These are phyloP conservation scores for Gymnopilus dilepis DNA, from an alignment of 768 basidiomycete genomes.

Conservation along the genomic window DNA sequence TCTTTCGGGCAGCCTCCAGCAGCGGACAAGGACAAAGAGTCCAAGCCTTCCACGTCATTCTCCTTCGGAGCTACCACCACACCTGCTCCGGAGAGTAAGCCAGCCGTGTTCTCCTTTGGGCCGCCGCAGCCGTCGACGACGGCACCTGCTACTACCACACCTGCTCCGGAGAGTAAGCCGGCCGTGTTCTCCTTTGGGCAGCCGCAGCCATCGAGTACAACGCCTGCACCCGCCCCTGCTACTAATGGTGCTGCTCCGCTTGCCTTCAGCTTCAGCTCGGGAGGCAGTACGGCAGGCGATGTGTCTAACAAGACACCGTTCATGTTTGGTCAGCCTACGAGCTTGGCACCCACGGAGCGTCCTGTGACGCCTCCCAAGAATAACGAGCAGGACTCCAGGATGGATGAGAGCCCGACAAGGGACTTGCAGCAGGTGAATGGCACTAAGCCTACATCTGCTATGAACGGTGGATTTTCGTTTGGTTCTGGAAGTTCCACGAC, in stretches of 20 bases:
- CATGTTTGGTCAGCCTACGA: conserved; percentile 49
- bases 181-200: conserved; percentile 48
- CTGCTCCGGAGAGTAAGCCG: conserved; percentile 27
- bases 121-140: conserved; percentile 34
- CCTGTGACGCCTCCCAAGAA: conserved; percentile 71
- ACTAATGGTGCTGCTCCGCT: conserved; percentile 30
- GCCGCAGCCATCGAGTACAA: conserved; percentile 32
- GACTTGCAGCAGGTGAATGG: conserved; percentile 58
- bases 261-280: conserved; percentile 56
- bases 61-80: conserved; percentile 25
- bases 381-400: conserved; percentile 68
- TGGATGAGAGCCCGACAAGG: conserved; percentile 84
- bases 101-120: conserved; percentile 47
- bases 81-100: conserved; percentile 30
- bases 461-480: conserved; percentile 53
- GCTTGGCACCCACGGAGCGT: conserved; percentile 41
- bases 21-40: conserved; percentile 19
- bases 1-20: conserved; percentile 17
- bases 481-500: conserved; percentile 35
- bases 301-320: conserved; percentile 58
- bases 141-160: no score
- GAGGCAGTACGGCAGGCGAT: conserved; percentile 49
- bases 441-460: conserved; percentile 42
- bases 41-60: conserved; percentile 14
- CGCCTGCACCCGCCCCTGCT: no score